phyloP scores from a whole-genome alignment of 768 basidiomycete genomes.

The Macrolepiota albuminosa region DNA sequence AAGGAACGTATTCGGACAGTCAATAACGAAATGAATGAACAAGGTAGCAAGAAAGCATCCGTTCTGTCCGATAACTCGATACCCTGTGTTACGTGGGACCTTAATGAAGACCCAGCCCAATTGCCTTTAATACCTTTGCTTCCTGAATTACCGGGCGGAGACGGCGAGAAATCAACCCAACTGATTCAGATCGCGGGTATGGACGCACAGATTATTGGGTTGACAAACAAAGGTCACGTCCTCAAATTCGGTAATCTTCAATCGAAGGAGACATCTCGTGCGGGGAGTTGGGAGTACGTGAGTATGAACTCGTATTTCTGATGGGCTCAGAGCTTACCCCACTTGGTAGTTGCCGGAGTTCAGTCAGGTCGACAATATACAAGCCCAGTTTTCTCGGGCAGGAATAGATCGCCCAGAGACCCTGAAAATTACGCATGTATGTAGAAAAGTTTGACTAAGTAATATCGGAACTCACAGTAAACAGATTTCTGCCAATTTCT shows the following conservation, averaged over 20 bases:
- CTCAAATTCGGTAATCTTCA: constrained; percentile 52
- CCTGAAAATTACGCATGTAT: constrained; percentile 76
- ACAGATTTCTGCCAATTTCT: constrained; percentile 82
- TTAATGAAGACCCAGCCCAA: constrained; percentile 47
- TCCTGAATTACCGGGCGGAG: constrained; percentile 40
- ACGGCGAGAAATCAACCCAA: constrained; percentile 28
- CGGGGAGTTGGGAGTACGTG: constrained; percentile 70
- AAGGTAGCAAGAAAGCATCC: constrained; percentile 29
- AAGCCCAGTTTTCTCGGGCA: constrained; percentile 16
- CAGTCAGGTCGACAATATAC: constrained; percentile 55
- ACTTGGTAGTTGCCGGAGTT: constrained; percentile 61
- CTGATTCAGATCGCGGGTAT: constrained; percentile 82
- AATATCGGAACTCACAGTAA: constrained; percentile 2
- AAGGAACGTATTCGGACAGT: constrained; percentile 28
- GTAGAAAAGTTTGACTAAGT: constrained; percentile 15
- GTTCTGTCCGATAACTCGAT: constrained; percentile 39
- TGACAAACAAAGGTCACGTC: constrained; percentile 80
- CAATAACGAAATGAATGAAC: constrained; percentile 42
- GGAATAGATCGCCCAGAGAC: constrained; percentile 32
- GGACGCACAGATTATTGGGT: constrained; percentile 65
- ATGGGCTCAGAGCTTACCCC: neutral
- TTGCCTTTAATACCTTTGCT: constrained; percentile 60
- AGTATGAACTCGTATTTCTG: constrained; percentile 18
- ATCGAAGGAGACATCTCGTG: constrained; percentile 30
- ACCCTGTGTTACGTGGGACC: constrained; percentile 57